Conservation (phyloP, 805 yeast species). For the Kregervanrija delftensis region DNA sequence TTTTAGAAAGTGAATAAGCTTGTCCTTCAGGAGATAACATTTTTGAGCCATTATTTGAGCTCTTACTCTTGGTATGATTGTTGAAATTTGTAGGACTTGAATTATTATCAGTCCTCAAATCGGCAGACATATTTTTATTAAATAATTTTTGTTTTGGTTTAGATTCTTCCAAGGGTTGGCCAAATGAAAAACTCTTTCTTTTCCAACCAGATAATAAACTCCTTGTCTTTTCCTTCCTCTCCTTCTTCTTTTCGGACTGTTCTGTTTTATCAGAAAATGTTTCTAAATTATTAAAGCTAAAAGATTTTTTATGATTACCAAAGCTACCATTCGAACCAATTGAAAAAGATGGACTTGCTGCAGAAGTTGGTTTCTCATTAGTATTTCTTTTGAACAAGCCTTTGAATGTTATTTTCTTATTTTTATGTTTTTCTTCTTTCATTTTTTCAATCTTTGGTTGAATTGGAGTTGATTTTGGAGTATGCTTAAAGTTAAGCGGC, state of each 20-base stretch:
- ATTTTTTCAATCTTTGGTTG: not conserved
- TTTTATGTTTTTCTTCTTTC: conserved; percentile 7
- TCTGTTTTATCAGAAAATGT: conserved; percentile 3
- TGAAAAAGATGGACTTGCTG: conserved; percentile 15
- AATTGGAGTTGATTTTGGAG: not conserved
- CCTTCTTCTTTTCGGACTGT: conserved; percentile 6
- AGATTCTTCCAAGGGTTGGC: conserved; percentile 10
- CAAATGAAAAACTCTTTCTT: conserved; percentile 20
- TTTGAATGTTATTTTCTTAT: conserved; percentile 22
- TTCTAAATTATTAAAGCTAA: conserved; percentile 7
- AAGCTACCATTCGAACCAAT: conserved; percentile 3
- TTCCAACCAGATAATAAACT: conserved; percentile 27
- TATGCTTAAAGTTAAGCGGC: not conserved
- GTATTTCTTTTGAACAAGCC: conserved; percentile 20
- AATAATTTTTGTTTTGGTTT: not conserved
- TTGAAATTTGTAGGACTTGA: not conserved
- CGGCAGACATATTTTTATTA: not conserved
- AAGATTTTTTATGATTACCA: conserved; percentile 8
- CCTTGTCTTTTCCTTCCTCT: conserved; percentile 21
- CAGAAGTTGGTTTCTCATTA: not conserved
- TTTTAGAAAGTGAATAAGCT: too few species aligned
- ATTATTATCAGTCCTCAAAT: not conserved
- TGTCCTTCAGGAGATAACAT: too few species aligned
- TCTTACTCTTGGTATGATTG: conserved; percentile 1
- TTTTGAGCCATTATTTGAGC: not conserved